Conservation (phyloP, 805 yeast species). For the Metschnikowia gelsemii region DNA sequence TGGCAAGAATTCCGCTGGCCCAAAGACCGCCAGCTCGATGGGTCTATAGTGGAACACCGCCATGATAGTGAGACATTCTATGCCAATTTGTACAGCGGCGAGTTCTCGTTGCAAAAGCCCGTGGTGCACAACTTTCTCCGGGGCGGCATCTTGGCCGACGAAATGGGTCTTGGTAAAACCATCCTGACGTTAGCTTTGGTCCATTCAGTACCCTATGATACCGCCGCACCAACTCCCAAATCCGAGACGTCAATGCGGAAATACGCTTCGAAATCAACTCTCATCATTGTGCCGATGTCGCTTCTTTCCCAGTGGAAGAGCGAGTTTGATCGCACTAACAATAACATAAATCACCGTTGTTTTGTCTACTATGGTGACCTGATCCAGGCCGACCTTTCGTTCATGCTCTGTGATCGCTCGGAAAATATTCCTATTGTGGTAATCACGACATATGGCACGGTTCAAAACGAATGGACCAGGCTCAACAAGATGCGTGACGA, state of each 20-base stretch:
- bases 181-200: slow-evolving; percentile 76
- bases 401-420: slow-evolving; percentile 39
- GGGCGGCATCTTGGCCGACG: slow-evolving; percentile 94
- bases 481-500: slow-evolving; percentile 31
- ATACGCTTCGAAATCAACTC: slow-evolving; percentile 70
- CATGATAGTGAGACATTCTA: slow-evolving; percentile 54
- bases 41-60: slow-evolving; percentile 11
- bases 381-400: slow-evolving; percentile 48
- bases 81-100: slow-evolving; percentile 79
- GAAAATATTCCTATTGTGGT: slow-evolving; percentile 63
- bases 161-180: slow-evolving; percentile 96
- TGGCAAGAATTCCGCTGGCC: slow-evolving; percentile 88
- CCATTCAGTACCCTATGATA: slow-evolving; percentile 60
- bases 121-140: slow-evolving; percentile 54
- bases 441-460: slow-evolving; percentile 84
- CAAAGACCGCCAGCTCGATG: slow-evolving; percentile 27
- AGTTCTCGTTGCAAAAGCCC: slow-evolving; percentile 68
- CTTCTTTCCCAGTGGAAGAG: slow-evolving; percentile 87
- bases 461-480: slow-evolving; percentile 70
- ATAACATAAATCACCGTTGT: slow-evolving; percentile 43
- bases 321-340: slow-evolving; percentile 65
- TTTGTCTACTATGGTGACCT: slow-evolving; percentile 76
- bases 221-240: slow-evolving; percentile 17
- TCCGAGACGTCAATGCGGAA: too few relatives aligned
- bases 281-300: slow-evolving; percentile 88